Evolutionary conservation across 2,329 filamentous ascomycete genomes (phyloP).

Genomic region (Biscogniauxia mediterranea): DNA sequence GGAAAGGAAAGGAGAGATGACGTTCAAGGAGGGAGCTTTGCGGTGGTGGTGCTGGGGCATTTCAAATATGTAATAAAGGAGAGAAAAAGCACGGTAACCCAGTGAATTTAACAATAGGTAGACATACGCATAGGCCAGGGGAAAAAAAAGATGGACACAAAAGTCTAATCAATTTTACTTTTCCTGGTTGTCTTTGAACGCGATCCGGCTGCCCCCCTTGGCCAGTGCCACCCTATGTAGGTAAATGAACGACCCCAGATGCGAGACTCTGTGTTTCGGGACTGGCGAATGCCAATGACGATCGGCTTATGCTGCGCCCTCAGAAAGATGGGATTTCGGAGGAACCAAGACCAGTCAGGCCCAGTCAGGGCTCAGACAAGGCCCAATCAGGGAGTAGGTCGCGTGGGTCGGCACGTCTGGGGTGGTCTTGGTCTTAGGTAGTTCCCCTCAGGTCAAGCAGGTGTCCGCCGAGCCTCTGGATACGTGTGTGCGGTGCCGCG

Average conservation of each 20-base stretch:
- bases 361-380: too few species aligned
- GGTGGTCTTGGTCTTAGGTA: neutral
- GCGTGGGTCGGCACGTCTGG: slow-evolving; percentile 21
- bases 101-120: neutral
- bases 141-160: neutral
- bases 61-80: slow-evolving; percentile 15
- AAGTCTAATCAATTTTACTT: neutral
- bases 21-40: slow-evolving; percentile 18
- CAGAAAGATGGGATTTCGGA: slow-evolving; percentile 14
- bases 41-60: slow-evolving; percentile 27
- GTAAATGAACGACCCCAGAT: slow-evolving; percentile 8
- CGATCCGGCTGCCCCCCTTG: neutral
- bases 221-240: neutral
- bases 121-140: neutral
- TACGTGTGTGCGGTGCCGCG: neutral
- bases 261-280: slow-evolving; percentile 8
- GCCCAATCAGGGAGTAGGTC: slow-evolving; percentile 23
- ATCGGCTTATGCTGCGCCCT: slow-evolving; percentile 25
- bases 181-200: neutral
- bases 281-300: slow-evolving; percentile 18
- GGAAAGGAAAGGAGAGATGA: slow-evolving; percentile 22
- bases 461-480: neutral
- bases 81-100: slow-evolving; percentile 3
- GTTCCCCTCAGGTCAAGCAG: too few species aligned
- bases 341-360: slow-evolving; percentile 4